phyloP scores from a whole-genome alignment of 495 filamentous ascomycete genomes.

The Glonium stellatum region DNA sequence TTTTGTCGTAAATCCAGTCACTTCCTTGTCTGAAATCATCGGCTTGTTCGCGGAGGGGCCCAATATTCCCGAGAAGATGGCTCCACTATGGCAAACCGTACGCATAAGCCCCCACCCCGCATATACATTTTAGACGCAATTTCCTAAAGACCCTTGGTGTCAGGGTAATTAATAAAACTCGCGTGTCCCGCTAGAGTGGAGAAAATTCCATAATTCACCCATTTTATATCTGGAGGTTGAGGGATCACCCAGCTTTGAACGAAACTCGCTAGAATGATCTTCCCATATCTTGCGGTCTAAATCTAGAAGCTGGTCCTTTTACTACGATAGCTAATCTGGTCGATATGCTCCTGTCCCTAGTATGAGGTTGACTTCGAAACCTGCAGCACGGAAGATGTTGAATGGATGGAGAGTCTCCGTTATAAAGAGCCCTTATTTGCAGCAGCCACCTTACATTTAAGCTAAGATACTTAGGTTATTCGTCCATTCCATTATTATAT shows the following conservation, averaged over 20 bases:
- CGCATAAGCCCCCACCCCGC: constrained; percentile 37
- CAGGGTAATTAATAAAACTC: constrained; percentile 41
- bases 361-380: constrained; percentile 45
- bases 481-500: no score
- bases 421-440: constrained; percentile 40
- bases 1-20: constrained; percentile 44
- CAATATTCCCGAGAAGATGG: constrained; percentile 38
- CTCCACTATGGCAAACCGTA: constrained; percentile 39
- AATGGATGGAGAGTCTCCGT: constrained; percentile 46
- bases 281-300: constrained; percentile 39
- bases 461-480: no score
- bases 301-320: constrained; percentile 40
- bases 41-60: constrained; percentile 36
- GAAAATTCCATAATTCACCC: constrained; percentile 37
- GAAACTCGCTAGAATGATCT: constrained; percentile 39
- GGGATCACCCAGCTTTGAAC: constrained; percentile 37
- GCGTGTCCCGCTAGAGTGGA: constrained; percentile 43
- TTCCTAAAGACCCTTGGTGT: constrained; percentile 35
- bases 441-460: background rate
- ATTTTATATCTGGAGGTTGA: constrained; percentile 26
- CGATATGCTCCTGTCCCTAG: constrained; percentile 45
- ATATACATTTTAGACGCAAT: constrained; percentile 39
- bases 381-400: constrained; percentile 40
- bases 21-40: constrained; percentile 37
- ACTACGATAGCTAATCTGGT: constrained; percentile 42